phyloP scores from a whole-genome alignment of 2,329 filamentous ascomycete species.

The Pseudopyrenochaeta lycopersici region DNA sequence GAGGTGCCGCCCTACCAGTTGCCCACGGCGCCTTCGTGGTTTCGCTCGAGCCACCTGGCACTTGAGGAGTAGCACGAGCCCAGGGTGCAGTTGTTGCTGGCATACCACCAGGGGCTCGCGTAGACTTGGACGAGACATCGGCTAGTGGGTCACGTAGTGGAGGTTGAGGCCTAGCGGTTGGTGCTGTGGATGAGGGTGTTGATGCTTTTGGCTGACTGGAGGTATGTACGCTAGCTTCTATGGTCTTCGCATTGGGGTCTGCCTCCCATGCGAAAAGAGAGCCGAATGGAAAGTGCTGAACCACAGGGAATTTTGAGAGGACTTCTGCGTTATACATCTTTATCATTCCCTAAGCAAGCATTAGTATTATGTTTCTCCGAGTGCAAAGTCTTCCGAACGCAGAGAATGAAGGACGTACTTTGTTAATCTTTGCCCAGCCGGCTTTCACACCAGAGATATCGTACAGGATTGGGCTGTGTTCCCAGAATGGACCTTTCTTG shows the following conservation, averaged over 20 bases:
- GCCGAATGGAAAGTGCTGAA: conserved; percentile 81
- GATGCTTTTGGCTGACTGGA: conserved; percentile 44
- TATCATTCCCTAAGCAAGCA: conserved; percentile 79
- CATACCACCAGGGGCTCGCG: conserved; percentile 15
- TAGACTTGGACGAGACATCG: conserved; percentile 17
- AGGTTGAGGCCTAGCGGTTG: conserved; percentile 31
- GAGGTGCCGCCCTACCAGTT: neutral
- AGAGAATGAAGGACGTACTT: conserved; percentile 35
- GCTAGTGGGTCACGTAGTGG: conserved; percentile 36
- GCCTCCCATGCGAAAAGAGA: conserved; percentile 59
- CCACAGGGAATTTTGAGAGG: conserved; percentile 93
- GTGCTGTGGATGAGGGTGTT: conserved; percentile 22
- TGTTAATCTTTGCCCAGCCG: conserved; percentile 98
- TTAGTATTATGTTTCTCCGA: conserved; percentile 8
- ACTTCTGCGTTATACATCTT: conserved; percentile 99
- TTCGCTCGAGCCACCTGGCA: conserved; percentile 3
- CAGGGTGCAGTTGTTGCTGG: conserved; percentile 36
- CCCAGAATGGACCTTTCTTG: conserved; percentile 94
- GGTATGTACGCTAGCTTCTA: conserved; percentile 46
- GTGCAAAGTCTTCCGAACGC: neutral
- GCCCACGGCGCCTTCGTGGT: conserved; percentile 12
- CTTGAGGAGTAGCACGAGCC: conserved; percentile 18
- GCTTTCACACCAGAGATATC: conserved; percentile 89
- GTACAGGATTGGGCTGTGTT: conserved; percentile 90
- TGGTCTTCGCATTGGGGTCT: conserved; percentile 51